These are phyloP conservation scores for Saksenaea vasiformis DNA, from an alignment of 371 early-diverging fungal genomes.

Conservation along the genomic window DNA sequence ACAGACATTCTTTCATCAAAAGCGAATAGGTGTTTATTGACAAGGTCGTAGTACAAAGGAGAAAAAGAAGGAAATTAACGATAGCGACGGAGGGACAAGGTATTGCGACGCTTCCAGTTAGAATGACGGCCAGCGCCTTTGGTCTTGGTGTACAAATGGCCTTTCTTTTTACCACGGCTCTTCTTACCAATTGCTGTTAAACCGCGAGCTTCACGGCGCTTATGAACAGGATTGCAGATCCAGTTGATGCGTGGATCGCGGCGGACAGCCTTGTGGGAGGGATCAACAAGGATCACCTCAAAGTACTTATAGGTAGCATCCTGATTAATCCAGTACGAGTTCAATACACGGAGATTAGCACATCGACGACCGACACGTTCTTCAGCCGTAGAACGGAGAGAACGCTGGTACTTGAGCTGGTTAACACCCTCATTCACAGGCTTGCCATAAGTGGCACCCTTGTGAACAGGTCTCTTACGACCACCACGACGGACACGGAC, in stretches of 20 bases:
- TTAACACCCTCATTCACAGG: constrained; percentile 97
- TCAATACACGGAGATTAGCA: constrained; percentile 95
- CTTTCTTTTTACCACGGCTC: constrained; percentile 98
- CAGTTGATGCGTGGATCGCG: constrained; percentile 93
- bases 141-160: constrained; percentile 98
- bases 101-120: constrained; percentile 78
- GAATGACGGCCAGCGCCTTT: constrained; percentile 93
- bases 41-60: no score
- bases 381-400: constrained; percentile 94
- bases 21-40: no score
- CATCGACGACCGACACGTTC: constrained; percentile 96
- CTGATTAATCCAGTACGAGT: constrained; percentile 99
- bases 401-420: constrained; percentile 96
- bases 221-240: constrained; percentile 97
- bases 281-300: constrained; percentile 99
- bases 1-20: no score
- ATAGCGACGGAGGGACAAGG: constrained; percentile 80
- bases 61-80: constrained; percentile 53
- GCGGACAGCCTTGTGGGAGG: constrained; percentile 95
- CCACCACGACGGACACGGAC: constrained; percentile 98
- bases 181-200: constrained; percentile 98
- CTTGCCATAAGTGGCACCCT: constrained; percentile 99
- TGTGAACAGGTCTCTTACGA: constrained; percentile 94
- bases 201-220: constrained; percentile 98
- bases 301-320: constrained; percentile 99